Evolutionary conservation across 768 basidiomycete species (phyloP).

Genomic region (Trametes gibbosa): DNA sequence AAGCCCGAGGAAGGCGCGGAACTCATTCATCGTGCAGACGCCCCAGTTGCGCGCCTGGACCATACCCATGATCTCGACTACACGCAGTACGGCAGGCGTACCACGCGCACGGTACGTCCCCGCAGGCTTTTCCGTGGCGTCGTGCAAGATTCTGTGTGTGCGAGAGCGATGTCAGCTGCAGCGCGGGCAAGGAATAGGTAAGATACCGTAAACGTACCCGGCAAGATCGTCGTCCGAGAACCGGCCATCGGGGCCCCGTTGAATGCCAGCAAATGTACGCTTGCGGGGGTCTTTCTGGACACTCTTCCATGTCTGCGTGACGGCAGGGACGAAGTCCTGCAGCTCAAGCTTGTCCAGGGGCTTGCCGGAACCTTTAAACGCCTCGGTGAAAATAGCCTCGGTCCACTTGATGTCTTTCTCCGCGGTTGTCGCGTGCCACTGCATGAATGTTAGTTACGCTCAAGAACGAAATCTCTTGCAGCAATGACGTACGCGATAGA

Average conservation of each 20-base stretch:
- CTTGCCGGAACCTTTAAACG: conserved; percentile 25
- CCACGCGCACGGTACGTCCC: conserved; percentile 48
- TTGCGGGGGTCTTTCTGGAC: conserved; percentile 25
- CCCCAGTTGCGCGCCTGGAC: conserved; percentile 55
- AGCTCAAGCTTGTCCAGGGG: conserved; percentile 24
- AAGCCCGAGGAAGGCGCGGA: conserved; percentile 67
- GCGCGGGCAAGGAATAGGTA: background rate
- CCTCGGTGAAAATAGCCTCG: conserved; percentile 27
- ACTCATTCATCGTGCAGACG: conserved; percentile 55
- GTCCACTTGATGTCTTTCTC: conserved; percentile 32
- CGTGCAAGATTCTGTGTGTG: conserved; percentile 35
- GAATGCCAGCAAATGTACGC: conserved; percentile 33
- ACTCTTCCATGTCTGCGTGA: conserved; percentile 15
- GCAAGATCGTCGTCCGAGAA: conserved; percentile 55
- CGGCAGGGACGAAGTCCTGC: conserved; percentile 22
- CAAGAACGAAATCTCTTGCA: background rate
- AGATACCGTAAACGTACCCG: conserved; percentile 4
- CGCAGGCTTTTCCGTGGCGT: conserved; percentile 45
- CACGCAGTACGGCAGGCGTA: conserved; percentile 43
- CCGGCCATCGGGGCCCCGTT: conserved; percentile 34
- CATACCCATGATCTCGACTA: conserved; percentile 58
- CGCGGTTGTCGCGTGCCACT: conserved; percentile 36
- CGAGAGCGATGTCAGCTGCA: background rate
- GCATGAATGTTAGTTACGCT: conserved; percentile 15
- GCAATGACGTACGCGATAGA: conserved; percentile 36